These are phyloP conservation scores for Talaromyces borbonicus DNA, from an alignment of 495 filamentous ascomycete genomes.

Conservation along the genomic window DNA sequence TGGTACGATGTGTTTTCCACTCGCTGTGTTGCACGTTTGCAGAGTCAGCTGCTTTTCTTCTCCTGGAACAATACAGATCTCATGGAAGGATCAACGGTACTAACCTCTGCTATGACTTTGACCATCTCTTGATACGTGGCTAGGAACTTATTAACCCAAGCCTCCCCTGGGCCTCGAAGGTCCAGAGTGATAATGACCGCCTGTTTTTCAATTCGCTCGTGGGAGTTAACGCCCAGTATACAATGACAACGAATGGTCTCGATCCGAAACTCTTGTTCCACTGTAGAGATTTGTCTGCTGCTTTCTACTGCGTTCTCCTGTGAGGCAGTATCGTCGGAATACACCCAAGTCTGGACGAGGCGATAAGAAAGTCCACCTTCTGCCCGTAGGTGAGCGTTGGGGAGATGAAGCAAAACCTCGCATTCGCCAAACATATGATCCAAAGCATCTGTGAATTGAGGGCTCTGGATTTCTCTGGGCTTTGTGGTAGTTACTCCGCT, in stretches of 20 bases:
- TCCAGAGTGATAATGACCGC: constrained; percentile 40
- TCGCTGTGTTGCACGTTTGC: constrained; percentile 5
- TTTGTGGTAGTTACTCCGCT: constrained; percentile 17
- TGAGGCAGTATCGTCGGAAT: constrained; percentile 14
- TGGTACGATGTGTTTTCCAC: constrained; percentile 46
- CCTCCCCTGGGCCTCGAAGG: constrained; percentile 33
- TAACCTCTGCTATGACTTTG: constrained; percentile 34
- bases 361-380: constrained; percentile 34
- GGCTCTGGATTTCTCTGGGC: neutral
- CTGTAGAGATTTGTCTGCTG: constrained; percentile 22
- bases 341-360: constrained; percentile 30
- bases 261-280: constrained; percentile 37
- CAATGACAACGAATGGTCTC: constrained; percentile 36
- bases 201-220: constrained; percentile 49
- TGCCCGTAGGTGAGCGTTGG: constrained; percentile 33
- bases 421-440: constrained; percentile 27
- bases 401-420: constrained; percentile 31
- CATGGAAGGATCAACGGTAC: constrained; percentile 7
- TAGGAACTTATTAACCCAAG: constrained; percentile 32
- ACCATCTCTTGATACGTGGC: constrained; percentile 37
- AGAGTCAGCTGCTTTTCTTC: neutral
- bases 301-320: constrained; percentile 10
- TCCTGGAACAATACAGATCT: neutral
- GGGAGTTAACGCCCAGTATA: constrained; percentile 48
- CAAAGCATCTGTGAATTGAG: constrained; percentile 14